Conservation (phyloP, 2,329 filamentous ascomycete genomes). For the Pseudogymnoascus sp. region DNA sequence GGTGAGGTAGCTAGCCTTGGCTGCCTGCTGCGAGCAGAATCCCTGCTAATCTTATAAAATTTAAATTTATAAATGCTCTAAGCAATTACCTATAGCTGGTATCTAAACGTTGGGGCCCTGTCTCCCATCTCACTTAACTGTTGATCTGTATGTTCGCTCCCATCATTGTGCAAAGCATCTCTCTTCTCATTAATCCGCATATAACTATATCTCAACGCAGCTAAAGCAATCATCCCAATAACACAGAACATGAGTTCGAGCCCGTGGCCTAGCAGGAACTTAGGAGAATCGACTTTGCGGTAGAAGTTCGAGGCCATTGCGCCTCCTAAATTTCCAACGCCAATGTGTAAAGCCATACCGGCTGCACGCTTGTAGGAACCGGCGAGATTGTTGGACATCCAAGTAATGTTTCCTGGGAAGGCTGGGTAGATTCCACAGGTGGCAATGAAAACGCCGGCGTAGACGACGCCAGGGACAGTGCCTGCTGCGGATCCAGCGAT, state of each 20-base stretch:
- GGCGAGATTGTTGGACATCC: constrained; percentile 51
- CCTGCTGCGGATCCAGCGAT: constrained; percentile 28
- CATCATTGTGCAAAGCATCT: constrained; percentile 22
- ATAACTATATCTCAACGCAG: constrained; percentile 36
- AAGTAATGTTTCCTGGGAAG: constrained; percentile 43
- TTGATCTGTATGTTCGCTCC: constrained; percentile 36
- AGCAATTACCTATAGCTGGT: constrained; percentile 30
- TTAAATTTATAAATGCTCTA: neutral
- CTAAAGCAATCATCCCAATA: constrained; percentile 38
- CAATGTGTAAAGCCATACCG: constrained; percentile 42
- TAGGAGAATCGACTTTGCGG: constrained; percentile 30
- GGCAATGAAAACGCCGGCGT: constrained; percentile 41
- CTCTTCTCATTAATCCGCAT: constrained; percentile 42
- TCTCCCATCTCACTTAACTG: constrained; percentile 45
- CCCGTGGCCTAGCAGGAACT: constrained; percentile 45
- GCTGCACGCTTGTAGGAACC: constrained; percentile 45
- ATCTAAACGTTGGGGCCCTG: constrained; percentile 45
- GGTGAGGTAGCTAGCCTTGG: neutral
- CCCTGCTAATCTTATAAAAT: neutral
- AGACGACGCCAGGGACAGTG: constrained; percentile 37
- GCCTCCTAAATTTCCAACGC: constrained; percentile 34
- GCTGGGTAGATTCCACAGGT: constrained; percentile 41
- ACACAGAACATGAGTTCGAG: constrained; percentile 46
- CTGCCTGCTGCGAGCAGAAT: neutral
- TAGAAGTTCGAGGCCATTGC: constrained; percentile 54